phyloP scores from a whole-genome alignment of 345 rosid species.

The Euphorbia pulcherrima region DNA sequence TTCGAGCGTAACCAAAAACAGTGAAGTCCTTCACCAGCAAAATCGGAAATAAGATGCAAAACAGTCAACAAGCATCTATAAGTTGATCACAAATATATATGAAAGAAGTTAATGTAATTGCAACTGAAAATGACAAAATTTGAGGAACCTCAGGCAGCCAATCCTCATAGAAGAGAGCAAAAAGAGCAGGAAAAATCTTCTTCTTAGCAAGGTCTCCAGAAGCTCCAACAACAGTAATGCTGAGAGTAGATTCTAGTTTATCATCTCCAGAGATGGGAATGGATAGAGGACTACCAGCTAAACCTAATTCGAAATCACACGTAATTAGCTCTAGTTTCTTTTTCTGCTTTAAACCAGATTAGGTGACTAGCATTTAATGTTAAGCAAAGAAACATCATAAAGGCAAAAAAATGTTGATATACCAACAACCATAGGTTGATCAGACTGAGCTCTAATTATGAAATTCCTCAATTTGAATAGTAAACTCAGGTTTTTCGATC shows the following conservation, averaged over 20 bases:
- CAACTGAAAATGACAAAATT: background rate
- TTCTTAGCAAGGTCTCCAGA: slow-evolving; percentile 92
- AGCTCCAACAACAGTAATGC: slow-evolving; percentile 89
- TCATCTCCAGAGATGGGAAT: slow-evolving; percentile 24
- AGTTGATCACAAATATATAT: background rate
- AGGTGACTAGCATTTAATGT: background rate
- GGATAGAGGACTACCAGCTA: slow-evolving; percentile 40
- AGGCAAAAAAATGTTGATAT: background rate
- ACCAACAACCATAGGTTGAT: background rate
- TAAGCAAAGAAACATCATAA: slow-evolving; percentile 5
- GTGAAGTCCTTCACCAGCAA: slow-evolving; percentile 44
- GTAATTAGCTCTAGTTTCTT: background rate
- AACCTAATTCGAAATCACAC: slow-evolving; percentile 28
- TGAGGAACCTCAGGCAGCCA: slow-evolving; percentile 59
- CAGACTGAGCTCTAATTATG: background rate
- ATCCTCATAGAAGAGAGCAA: slow-evolving; percentile 81
- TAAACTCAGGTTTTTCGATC: background rate
- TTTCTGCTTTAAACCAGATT: no score
- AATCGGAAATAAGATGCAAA: slow-evolving; percentile 3
- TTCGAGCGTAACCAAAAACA: slow-evolving; percentile 80
- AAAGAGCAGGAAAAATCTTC: slow-evolving; percentile 90
- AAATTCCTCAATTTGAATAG: background rate
- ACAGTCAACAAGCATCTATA: slow-evolving; percentile 5
- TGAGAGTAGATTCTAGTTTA: slow-evolving; percentile 48
- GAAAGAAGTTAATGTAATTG: background rate